Evolutionary conservation across 2,329 filamentous ascomycete genomes (phyloP).

Genomic region (Cercospora canescens): DNA sequence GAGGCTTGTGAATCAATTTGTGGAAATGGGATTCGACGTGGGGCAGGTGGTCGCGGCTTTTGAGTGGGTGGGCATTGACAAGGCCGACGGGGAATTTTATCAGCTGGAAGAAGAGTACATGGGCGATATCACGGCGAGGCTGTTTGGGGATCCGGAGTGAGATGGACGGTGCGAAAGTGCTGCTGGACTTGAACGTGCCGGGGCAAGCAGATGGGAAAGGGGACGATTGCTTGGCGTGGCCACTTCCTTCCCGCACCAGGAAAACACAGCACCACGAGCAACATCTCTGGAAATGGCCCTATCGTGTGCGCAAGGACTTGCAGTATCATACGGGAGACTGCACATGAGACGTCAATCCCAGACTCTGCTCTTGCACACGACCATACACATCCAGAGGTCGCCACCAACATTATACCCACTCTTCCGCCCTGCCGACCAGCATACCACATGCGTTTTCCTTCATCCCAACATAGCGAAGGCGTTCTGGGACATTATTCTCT

Average conservation of each 20-base stretch:
- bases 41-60: conserved; percentile 86
- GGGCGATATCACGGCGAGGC: conserved; percentile 81
- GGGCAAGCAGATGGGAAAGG: too few species aligned
- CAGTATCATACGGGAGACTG: not conserved
- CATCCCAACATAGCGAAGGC: not conserved
- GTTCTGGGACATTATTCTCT: not conserved
- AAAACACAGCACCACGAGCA: not conserved
- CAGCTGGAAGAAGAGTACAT: conserved; percentile 87
- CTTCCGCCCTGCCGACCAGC: not conserved
- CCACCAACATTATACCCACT: too few species aligned
- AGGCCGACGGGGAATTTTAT: conserved; percentile 75
- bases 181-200: not conserved
- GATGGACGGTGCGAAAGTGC: not conserved
- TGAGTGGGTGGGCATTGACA: conserved; percentile 76
- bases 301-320: not conserved
- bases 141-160: conserved; percentile 66
- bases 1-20: conserved; percentile 78
- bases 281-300: not conserved
- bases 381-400: too few species aligned
- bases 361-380: too few species aligned
- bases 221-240: not conserved
- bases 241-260: not conserved
- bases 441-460: not conserved
- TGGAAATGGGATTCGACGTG: conserved; percentile 87
- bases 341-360: too few species aligned